Base-by-base conservation (phyloP, 2,329 filamentous ascomycete genomes). In the Nannizziopsis arthrosporioides region DNA sequence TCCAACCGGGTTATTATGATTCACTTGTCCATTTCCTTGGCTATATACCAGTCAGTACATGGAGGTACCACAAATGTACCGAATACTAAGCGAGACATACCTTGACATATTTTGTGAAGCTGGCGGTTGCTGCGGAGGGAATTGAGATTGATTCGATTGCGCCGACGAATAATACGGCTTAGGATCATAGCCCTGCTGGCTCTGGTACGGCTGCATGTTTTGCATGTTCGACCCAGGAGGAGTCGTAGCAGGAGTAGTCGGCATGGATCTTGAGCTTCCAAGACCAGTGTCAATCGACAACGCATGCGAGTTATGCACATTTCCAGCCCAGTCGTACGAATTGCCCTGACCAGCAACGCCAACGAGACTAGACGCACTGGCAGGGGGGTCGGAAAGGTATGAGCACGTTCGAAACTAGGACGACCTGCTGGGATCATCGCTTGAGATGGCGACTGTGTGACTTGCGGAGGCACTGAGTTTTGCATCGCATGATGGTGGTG, bases 341-440 rank as follows among this genome's bases (percentile, higher is more conserved):
- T 68, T 75, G 31, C 86, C 84, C 35, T 84, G 81, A 55, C 77
- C 77, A 40, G 81, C 80, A 75, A 94, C 86, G 52, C 77, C 70
- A 69, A 81, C 87, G 40, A 93, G 79, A 65, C 87, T 86, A 0
- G 88, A 92, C n/a, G 88, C 85, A 63, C 86, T 95, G 0, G 89
- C 86, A 1, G 90, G 89, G 90, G 90, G 2, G 90, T 95, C 2
- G 90, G 89, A 67, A 95, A 95, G 1, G 88, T 94, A 64, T 94
- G 85, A 12, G 88, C 83, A 45, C 90, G 80, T 54, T 95, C 89
- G 34, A 94, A 69, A 5, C 78, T 74, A 6, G 88, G 88, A 38
- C 90, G 81, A 41, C 69, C 71, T 34, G 71, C 62, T 15, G 71
- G 68, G 44, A 79, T 77, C 59, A 86, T 79, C 19, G 74, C 69